A percentile compares a stretch with the other conserved stretches of the same genome.
phyloP scores from a whole-genome alignment of 2,329 filamentous ascomycete species.

The Bretziella fagacearum region DNA sequence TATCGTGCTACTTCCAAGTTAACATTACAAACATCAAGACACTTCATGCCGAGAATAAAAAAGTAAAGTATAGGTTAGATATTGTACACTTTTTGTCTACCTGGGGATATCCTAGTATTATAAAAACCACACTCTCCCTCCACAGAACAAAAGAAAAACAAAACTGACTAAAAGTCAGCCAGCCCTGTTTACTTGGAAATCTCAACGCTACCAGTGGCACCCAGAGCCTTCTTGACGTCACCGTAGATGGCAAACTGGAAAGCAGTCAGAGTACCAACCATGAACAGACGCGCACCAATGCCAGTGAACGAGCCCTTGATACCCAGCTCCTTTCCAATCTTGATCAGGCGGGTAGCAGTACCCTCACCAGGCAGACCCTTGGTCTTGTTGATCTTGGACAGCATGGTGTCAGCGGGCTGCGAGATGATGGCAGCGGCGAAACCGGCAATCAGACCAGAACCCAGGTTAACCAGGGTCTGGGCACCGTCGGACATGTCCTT shows the following conservation, averaged over 20 bases:
- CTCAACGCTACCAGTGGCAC: constrained; percentile 61
- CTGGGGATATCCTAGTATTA: constrained; percentile 15
- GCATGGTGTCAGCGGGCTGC: constrained; percentile 85
- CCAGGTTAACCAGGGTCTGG: constrained; percentile 70
- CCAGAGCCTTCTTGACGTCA: constrained; percentile 50
- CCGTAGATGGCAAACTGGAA: constrained; percentile 86
- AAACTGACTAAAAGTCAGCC: neutral
- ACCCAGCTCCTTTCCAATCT: constrained; percentile 77
- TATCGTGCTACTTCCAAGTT: too few species aligned
- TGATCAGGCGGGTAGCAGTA: constrained; percentile 62
- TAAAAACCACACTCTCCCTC: constrained; percentile 11
- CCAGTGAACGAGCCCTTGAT: constrained; percentile 60
- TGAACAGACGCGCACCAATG: constrained; percentile 54
- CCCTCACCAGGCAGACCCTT: constrained; percentile 74
- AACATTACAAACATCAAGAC: too few species aligned
- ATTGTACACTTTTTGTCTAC: constrained; percentile 15
- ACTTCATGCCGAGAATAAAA: too few species aligned
- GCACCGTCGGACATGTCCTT: constrained; percentile 44
- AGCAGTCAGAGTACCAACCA: constrained; percentile 55
- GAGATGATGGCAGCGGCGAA: constrained; percentile 77
- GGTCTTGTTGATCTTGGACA: constrained; percentile 93
- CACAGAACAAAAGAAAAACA: constrained; percentile 2
- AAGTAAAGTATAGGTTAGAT: constrained; percentile 4
- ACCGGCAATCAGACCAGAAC: constrained; percentile 29
- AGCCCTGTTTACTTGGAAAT: constrained; percentile 33